Base-by-base conservation (phyloP, 225 moss, liverwort and hornwort species). In the Anthoceros angustus region DNA sequence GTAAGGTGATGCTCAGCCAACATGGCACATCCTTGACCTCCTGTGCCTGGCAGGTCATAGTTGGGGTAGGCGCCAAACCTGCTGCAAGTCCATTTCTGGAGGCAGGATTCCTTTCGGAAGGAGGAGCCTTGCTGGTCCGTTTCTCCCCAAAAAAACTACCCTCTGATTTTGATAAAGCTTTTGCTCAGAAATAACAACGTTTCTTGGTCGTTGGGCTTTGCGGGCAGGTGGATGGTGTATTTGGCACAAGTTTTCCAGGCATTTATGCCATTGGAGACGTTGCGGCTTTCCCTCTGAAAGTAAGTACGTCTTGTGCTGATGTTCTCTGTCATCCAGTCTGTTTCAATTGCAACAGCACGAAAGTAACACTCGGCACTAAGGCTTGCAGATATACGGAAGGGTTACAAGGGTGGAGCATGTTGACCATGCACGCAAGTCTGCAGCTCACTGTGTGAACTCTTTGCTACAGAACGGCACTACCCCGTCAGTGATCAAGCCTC, bases 391-490 rank as follows among this genome's bases (percentile, higher is more conserved):
- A 67, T 87, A 87, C 39, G 72, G 79, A 26, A 85, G 73, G 65
- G 66, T 40, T 63, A 77, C 79, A 62, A 82, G 90, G 70, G 90
- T 90, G 40, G 90, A 90, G 78, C 90, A 90, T 76, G 90, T 90
- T 38, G 90, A 87, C 67, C 90, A 90, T 70, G 83, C 90, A 42
- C 81, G 90, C 42, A 87, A 90, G 66, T 87, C 90, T 68, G 90
- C 85, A 46, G 75, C 73, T 15, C 78, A 75, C 12, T 78, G 73
- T 63, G 76, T 76, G 49, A 73, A 71, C 23, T 65, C 76, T 5
- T n/a, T 79, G 23, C 20, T 79, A 39, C 62, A 76, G 62, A 66
- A 55, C 26, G 66, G 24, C 5, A 63, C 71, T 18, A 70, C 68
- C 66, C 67, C 62, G 75, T 79, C 72, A 9, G 38, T 70, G 15